Conservation (phyloP, 805 yeast species). For the Lipomyces yamanashiensis region DNA sequence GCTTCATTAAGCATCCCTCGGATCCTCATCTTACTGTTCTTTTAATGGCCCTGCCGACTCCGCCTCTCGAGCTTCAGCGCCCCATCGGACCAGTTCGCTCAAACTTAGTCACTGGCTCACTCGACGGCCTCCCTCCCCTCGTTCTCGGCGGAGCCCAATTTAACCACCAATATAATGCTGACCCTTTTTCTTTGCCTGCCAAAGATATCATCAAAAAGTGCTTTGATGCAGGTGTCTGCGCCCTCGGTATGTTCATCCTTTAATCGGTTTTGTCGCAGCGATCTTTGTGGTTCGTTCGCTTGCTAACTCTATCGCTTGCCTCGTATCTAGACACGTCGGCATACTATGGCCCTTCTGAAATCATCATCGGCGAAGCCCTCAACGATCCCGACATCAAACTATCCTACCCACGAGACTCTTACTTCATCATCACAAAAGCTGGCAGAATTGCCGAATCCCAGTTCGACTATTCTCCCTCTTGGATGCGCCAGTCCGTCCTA, state of each 20-base stretch:
- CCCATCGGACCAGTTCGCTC: constrained; percentile 23
- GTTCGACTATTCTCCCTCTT: constrained; percentile 71
- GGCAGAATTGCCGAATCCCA: constrained; percentile 72
- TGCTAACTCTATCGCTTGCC: background rate
- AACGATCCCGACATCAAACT: constrained; percentile 43
- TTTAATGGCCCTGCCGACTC: constrained; percentile 20
- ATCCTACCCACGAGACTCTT: constrained; percentile 60
- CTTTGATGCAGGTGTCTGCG: constrained; percentile 68
- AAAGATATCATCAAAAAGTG: constrained; percentile 62
- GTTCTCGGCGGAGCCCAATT: constrained; percentile 89
- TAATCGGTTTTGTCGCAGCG: background rate
- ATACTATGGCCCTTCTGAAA: constrained; percentile 88
- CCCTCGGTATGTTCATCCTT: constrained; percentile 50
- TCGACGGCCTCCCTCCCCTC: constrained; percentile 50
- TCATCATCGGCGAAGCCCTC: constrained; percentile 70
- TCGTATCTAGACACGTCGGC: constrained; percentile 76
- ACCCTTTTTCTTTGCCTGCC: constrained; percentile 66
- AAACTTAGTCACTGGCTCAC: constrained; percentile 16
- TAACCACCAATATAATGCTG: constrained; percentile 75
- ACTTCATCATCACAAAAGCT: constrained; percentile 80
- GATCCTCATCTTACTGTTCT: background rate
- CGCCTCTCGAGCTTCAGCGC: constrained; percentile 26
- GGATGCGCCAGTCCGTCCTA: constrained; percentile 64
- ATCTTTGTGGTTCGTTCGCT: background rate
- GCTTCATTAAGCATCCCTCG: background rate